Evolutionary conservation across 2,329 filamentous ascomycete genomes (phyloP), one percentile per base, ranked within the genome.

Genomic region (Blastomyces gilchristii): DNA sequence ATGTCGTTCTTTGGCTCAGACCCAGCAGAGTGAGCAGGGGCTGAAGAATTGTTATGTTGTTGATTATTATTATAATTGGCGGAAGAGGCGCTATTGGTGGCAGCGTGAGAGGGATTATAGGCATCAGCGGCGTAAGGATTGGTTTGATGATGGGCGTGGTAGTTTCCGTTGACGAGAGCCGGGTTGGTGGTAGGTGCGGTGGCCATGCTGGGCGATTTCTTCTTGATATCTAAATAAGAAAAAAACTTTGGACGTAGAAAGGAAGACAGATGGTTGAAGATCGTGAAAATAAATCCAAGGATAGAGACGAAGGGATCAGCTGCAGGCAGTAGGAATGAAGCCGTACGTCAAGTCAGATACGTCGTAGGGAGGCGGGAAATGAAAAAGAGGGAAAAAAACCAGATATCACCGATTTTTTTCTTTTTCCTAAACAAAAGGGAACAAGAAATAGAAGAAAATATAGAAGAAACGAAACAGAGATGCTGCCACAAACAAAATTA

Each of bases 1-100:
- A 85, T 83, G 65, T 74, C 74, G 67, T 71, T 74, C 69, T 78
- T 78, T 67, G 73, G 68, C 60, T 77, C 75, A 63, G 68, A 71
- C 61, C 47, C n/a, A 28, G 69, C 71, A 60, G 71, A 72, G 66
- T 76, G 76, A 49, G 74, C 72, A 34, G 75, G 72, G 43, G 75
- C 76, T 43, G 75, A 74, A 53, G 74, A 72, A 68, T 50, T 50
- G 22, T 11, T 50, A 50, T 50, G 47, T 50, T 25, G 75, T 75
- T 37, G 71, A 70, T 68, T 75, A 72, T 68, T 75, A 53, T 45
- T 59, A 59, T 59, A 59, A 34, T 61, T 54, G 31, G 59, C 54
- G 31, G 45, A 43, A 64, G 75, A 68, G 60, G 69, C 71, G 65
- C 68, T 73, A 67, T 74, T 75, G 64, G 73, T 69, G 59, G 70